Evolutionary conservation across 805 yeast species (phyloP).

Genomic region (Jamesozyma rosinii): DNA sequence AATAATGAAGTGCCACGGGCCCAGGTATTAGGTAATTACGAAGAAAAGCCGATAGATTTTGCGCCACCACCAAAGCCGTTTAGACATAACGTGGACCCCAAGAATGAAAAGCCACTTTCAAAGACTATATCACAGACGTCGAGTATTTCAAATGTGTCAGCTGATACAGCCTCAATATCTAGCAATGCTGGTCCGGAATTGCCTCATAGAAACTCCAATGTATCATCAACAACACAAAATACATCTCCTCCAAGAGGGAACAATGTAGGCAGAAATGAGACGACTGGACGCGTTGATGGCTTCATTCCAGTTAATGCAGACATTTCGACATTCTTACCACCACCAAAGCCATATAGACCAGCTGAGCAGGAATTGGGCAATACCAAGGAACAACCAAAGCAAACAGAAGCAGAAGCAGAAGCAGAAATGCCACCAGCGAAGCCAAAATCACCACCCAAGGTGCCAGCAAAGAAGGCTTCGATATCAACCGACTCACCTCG

Average conservation of each 20-base stretch:
- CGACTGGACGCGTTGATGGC: background rate
- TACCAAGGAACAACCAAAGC: background rate
- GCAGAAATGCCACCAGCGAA: background rate
- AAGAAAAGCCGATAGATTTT: slow-evolving; percentile 9
- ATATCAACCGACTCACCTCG: background rate
- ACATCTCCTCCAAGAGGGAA: background rate
- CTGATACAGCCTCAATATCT: background rate
- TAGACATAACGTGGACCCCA: background rate
- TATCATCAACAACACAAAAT: background rate
- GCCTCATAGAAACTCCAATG: background rate
- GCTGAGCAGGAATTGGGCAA: background rate
- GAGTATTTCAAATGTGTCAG: background rate
- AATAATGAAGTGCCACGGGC: background rate
- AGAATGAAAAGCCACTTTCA: background rate
- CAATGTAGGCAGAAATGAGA: background rate
- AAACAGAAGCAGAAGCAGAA: background rate
- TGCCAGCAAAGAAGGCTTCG: background rate
- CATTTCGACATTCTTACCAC: slow-evolving; percentile 22
- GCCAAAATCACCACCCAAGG: background rate
- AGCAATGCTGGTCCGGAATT: background rate
- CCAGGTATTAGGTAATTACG: slow-evolving; percentile 3
- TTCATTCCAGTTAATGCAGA: background rate
- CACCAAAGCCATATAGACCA: slow-evolving; percentile 16
- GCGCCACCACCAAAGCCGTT: slow-evolving; percentile 28
- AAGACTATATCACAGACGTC: background rate